Evolutionary conservation across 805 yeast genomes (phyloP).

Genomic region (Brettanomyces naardenensis): DNA sequence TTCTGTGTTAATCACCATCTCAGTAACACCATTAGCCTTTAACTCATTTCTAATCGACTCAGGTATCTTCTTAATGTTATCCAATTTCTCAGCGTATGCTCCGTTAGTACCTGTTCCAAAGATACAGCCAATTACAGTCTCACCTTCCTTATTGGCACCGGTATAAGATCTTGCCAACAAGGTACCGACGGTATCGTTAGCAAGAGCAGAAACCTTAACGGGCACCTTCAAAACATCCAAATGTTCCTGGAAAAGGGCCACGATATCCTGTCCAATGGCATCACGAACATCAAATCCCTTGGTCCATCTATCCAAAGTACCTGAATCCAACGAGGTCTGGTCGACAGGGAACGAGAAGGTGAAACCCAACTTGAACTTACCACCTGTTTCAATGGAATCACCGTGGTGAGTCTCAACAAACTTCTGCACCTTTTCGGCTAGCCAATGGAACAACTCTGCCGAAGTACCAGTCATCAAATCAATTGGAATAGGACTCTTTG

Average conservation of each 20-base stretch:
- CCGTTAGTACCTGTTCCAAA: conserved; percentile 99
- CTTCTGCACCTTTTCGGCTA: conserved; percentile 60
- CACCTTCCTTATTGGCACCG: conserved; percentile 54
- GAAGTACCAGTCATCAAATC: conserved; percentile 64
- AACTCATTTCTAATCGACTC: conserved; percentile 31
- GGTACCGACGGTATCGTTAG: conserved; percentile 96
- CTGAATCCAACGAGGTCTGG: conserved; percentile 73
- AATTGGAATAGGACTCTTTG: conserved; percentile 71
- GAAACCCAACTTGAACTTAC: conserved; percentile 69
- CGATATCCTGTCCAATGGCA: conserved; percentile 79
- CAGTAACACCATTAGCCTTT: conserved; percentile 38
- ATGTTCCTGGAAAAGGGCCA: conserved; percentile 59
- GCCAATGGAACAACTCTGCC: conserved; percentile 60
- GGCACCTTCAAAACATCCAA: conserved; percentile 53
- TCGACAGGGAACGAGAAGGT: conserved; percentile 91
- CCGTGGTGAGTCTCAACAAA: conserved; percentile 64
- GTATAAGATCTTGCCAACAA: conserved; percentile 81
- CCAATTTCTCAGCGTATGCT: conserved; percentile 77
- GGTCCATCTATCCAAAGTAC: conserved; percentile 89
- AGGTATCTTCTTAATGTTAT: conserved; percentile 68
- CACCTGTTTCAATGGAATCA: conserved; percentile 12
- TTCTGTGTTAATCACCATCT: conserved; percentile 91
- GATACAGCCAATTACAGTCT: conserved; percentile 80
- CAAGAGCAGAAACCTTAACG: conserved; percentile 75
- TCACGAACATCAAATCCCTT: conserved; percentile 88